A percentile compares a stretch with the other conserved stretches of the same genome.
Evolutionary conservation across 2,329 filamentous ascomycete species (phyloP).

Genomic region (Chaetomiaceae sp.): DNA sequence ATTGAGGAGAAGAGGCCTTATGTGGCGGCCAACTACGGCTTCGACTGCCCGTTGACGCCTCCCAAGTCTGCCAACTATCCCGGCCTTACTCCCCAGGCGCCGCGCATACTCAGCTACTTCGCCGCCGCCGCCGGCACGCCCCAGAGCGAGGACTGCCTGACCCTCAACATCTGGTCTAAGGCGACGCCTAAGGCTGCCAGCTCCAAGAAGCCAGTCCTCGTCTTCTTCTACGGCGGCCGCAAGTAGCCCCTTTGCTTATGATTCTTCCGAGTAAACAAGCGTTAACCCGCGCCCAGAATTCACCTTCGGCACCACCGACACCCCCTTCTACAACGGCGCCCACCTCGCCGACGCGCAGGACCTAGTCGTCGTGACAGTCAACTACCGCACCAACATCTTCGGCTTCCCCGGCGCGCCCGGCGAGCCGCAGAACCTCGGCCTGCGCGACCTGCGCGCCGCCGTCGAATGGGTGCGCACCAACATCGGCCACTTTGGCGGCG

Average conservation of each 20-base stretch:
- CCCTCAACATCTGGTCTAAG: conserved; percentile 26
- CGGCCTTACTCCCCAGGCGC: conserved; percentile 28
- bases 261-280: no score
- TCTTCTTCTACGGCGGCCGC: conserved; percentile 27
- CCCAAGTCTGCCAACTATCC: conserved; percentile 16
- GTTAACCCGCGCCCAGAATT: conserved; percentile 10
- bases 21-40: conserved; percentile 23
- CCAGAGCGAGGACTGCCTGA: conserved; percentile 22
- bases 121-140: conserved; percentile 27
- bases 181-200: conserved; percentile 16
- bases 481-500: conserved; percentile 41
- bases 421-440: conserved; percentile 38
- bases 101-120: conserved; percentile 19
- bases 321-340: conserved; percentile 24
- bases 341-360: conserved; percentile 22
- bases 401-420: conserved; percentile 27
- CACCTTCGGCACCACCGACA: conserved; percentile 24
- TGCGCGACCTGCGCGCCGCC: conserved; percentile 45
- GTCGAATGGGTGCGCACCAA: conserved; percentile 46
- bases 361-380: conserved; percentile 34
- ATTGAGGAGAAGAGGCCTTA: conserved; percentile 9
- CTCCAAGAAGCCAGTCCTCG: conserved; percentile 15
- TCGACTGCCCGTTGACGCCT: conserved; percentile 18
- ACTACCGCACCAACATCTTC: conserved; percentile 28
- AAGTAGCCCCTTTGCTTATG: neutral